phyloP scores from a whole-genome alignment of 2,329 filamentous ascomycete species.

The Sarocladiaceae sp. region DNA sequence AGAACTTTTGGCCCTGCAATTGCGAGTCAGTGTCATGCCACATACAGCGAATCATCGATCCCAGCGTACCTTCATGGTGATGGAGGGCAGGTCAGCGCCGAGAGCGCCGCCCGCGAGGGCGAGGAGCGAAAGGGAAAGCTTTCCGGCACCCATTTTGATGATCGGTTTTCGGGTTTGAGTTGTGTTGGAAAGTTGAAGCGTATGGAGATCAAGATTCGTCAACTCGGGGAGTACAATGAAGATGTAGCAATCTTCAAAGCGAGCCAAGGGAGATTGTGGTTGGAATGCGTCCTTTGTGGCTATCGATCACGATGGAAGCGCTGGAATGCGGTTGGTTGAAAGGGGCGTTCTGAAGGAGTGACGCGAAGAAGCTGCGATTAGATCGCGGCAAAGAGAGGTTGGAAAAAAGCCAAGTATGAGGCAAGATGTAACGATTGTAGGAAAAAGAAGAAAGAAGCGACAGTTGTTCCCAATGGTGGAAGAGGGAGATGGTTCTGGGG shows the following conservation, averaged over 20 bases:
- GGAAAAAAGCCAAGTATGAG: constrained; percentile 8
- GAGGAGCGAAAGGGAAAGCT: constrained; percentile 27
- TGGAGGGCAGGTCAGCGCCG: constrained; percentile 45
- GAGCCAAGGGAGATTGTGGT: constrained; percentile 1
- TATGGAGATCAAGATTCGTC: too few species aligned
- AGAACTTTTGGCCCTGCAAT: constrained; percentile 82
- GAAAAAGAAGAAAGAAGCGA: constrained; percentile 10
- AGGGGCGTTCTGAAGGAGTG: constrained; percentile 12
- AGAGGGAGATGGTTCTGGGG: too few species aligned
- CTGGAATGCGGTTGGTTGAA: too few species aligned
- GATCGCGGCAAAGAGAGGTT: constrained; percentile 4
- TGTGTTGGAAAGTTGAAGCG: not conserved
- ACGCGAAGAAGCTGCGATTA: constrained; percentile 9
- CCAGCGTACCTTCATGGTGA: constrained; percentile 59
- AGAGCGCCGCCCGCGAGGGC: constrained; percentile 35
- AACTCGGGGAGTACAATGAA: not conserved
- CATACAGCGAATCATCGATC: not conserved
- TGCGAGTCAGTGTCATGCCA: too few species aligned
- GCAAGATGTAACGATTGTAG: constrained; percentile 12
- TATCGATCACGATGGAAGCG: constrained; percentile 2
- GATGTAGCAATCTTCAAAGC: not conserved
- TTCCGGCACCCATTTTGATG: constrained; percentile 27
- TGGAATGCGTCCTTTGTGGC: constrained; percentile 6
- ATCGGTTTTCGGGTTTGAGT: not conserved
- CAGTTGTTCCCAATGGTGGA: constrained; percentile 2